These are phyloP conservation scores for Daldinia sp. DNA, from an alignment of 2,329 filamentous ascomycete genomes.

Conservation along the genomic window DNA sequence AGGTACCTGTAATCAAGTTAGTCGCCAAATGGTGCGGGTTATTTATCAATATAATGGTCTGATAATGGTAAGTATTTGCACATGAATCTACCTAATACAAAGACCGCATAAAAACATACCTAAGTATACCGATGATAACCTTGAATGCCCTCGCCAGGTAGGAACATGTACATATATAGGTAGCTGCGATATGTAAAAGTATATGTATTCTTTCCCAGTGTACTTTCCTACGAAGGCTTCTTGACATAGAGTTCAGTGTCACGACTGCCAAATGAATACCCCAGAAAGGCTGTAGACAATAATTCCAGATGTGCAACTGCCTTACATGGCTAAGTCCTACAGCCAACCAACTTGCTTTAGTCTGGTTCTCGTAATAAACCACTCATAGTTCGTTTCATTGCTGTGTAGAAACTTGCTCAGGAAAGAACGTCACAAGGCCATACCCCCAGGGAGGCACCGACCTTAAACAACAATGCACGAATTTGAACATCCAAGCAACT, in stretches of 20 bases:
- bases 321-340: not conserved
- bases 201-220: not conserved
- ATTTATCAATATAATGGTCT: too few species aligned
- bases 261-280: not conserved
- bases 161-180: too few species aligned
- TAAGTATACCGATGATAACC: too few species aligned
- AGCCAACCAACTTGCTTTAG: not conserved
- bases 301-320: not conserved
- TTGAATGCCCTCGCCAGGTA: too few species aligned
- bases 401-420: not conserved
- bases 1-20: too few species aligned
- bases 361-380: not conserved
- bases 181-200: not conserved
- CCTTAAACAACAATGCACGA: not conserved
- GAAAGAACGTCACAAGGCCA: slow-evolving; percentile 12
- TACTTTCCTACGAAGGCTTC: not conserved
- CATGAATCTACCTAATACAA: too few species aligned
- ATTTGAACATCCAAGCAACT: not conserved
- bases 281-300: not conserved
- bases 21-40: too few species aligned
- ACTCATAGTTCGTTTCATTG: slow-evolving; percentile 24
- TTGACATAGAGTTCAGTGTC: not conserved
- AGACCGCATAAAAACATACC: too few species aligned
- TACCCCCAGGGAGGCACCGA: not conserved
- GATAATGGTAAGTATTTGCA: too few species aligned